Evolutionary conservation across 306 rosid genomes (phyloP), one percentile per base, ranked within the genome.

Genomic region (Notholithocarpus densiflorus): DNA sequence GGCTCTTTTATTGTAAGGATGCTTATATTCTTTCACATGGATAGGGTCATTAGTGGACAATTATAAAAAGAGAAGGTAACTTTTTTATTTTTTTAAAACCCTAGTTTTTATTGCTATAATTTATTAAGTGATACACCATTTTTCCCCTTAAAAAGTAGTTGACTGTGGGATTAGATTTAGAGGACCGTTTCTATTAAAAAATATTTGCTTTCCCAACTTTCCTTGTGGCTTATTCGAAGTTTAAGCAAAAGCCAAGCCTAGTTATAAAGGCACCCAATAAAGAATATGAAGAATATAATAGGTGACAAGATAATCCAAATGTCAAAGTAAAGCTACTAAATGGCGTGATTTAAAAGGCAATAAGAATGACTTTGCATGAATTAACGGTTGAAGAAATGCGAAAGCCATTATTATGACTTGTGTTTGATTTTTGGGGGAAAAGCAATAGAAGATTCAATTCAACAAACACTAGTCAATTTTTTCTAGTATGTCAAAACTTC

Each of bases 341-440:
- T 56, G 12, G 76, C 71, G 77, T 84, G 52, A 57, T 57, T 57
- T 34, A 71, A 73, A 79, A 80, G 71, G 53, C 37, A 60, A 40
- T 2, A 2, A 20, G 21, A 27, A 8, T n/a, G 72, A 75, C 48
- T 53, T 52, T 52, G 60, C 32, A 20, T 21, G 70, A 29, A 29
- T 15, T 27, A 31, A 64, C 54, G 37, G 37, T 68, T 8, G 54
- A 68, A 34, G 53, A 68, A 68, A 1, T 21, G 48, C 52, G n/a
- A 32, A 18, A 2, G 72, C 40, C 62, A 56, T 56, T 13, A 56
- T 18, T 18, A 12, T 13, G 17, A 48, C 45, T 37, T 37, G 15
- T 48, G 62, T 56, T 56, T 56, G 62, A 56, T 26, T 64, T 29
- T 27, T 6, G 31, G 3, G 64, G 45, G 45, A 7, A 37, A 37